Percentiles rank a stretch among this genome's conserved stretches.
Conservation (phyloP, 345 rosid species). For the Murraya paniculata region DNA sequence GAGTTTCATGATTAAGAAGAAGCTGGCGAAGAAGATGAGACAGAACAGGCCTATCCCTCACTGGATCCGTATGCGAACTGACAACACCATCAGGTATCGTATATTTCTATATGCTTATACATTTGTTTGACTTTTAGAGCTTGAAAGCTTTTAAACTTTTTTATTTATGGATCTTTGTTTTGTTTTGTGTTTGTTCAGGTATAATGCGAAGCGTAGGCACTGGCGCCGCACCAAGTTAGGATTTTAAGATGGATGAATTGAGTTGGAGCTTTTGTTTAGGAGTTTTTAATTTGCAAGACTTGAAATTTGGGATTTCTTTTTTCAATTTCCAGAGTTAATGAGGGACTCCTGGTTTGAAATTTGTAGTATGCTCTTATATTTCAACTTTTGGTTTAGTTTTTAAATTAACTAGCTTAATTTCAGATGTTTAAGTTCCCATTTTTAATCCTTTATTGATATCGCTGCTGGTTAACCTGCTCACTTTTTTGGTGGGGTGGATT, state of each 20-base stretch:
- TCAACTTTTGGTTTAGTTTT: neutral
- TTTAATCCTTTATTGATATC: neutral
- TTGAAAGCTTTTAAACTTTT: neutral
- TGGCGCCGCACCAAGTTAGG: conserved; percentile 76
- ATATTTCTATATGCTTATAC: neutral
- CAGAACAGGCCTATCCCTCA: conserved; percentile 77
- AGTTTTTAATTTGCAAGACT: conserved; percentile 7
- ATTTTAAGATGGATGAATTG: conserved; percentile 25
- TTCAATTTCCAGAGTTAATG: neutral
- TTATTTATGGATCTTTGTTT: neutral
- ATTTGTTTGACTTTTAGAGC: neutral
- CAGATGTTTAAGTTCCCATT: neutral
- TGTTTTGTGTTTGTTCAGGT: conserved; percentile 31
- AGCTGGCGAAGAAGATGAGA: conserved; percentile 72
- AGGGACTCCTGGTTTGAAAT: neutral
- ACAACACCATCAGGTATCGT: conserved; percentile 58
- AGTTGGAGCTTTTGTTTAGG: conserved; percentile 4
- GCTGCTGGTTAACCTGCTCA: neutral
- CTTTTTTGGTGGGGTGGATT: too few species aligned
- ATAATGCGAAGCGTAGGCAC: conserved; percentile 76
- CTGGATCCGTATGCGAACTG: conserved; percentile 71
- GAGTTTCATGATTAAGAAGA: conserved; percentile 52
- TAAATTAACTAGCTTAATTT: neutral
- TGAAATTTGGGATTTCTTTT: neutral
- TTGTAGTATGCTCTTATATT: neutral